Base-by-base conservation (phyloP, 805 yeast species). In the Saccharomycopsis amapae region DNA sequence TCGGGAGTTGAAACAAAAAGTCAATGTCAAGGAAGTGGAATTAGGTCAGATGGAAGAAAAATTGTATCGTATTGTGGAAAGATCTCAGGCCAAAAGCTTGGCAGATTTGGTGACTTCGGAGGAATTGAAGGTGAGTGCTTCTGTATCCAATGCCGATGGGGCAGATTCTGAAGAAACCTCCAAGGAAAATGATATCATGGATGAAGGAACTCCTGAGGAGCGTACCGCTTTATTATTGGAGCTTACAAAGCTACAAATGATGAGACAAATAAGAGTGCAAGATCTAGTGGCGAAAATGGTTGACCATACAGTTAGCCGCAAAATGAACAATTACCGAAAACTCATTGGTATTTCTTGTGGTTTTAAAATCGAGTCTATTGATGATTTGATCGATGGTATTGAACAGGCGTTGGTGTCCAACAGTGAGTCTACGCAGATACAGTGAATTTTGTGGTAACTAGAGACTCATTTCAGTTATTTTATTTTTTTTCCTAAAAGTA, bases 371-470 rank as follows among this genome's bases (percentile, higher is more conserved):
- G 94, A 85, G 49, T 93, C 84, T 50, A 81, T 90, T 48, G 86
- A 82, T 54, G 82, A 85, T 25, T 70, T 87, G 48, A 69, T 90
- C 42, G 90, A 85, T 53, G 96, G 90, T 18, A 84, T 90, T 36
- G 87, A 68, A 48, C 60, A 62, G 22, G 72, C 45, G 2, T 34
- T 51, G 40, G 18, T 35, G 28, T 9, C 13, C 6, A 25, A 38
- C 18, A 12, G n/a, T n/a, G n/a, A n/a, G n/a, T n/a, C n/a, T n/a
- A n/a, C n/a, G n/a, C n/a, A n/a, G n/a, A n/a, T n/a, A n/a, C n/a
- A n/a, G n/a, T n/a, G n/a, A n/a, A n/a, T n/a, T n/a, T n/a, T n/a
- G n/a, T n/a, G n/a, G n/a, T n/a, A n/a, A n/a, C n/a, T n/a, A n/a
- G n/a, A n/a, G n/a, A n/a, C n/a, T n/a, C n/a, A n/a, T n/a, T n/a